Percentiles rank a stretch among this genome's conserved stretches.
These are phyloP conservation scores for Rhodomyrtus psidioides DNA, from an alignment of 441 rosid species.

Conservation along the genomic window DNA sequence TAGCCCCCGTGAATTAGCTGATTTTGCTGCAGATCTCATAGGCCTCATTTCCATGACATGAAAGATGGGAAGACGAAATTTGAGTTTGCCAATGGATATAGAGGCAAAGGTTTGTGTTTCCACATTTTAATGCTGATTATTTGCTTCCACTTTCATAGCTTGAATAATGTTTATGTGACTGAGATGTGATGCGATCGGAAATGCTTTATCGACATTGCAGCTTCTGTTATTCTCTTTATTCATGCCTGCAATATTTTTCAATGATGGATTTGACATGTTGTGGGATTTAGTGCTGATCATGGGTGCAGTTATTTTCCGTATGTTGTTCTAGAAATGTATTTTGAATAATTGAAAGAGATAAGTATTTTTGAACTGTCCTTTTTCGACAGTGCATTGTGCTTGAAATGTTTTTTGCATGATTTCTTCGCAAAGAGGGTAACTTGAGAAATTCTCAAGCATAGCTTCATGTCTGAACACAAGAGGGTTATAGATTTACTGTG, in stretches of 20 bases:
- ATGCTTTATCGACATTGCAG: neutral
- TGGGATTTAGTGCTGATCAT: neutral
- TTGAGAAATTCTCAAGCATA: neutral
- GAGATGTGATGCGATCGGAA: neutral
- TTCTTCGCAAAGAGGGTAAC: neutral
- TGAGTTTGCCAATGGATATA: constrained; percentile 27
- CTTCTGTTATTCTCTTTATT: neutral
- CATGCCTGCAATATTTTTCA: neutral
- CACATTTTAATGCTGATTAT: neutral
- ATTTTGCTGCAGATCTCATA: constrained; percentile 40
- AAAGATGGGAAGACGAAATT: constrained; percentile 38
- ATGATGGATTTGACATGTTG: neutral
- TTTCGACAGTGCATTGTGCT: neutral
- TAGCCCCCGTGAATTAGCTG: neutral
- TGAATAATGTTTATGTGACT: neutral
- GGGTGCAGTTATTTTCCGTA: neutral
- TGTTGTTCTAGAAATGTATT: neutral
- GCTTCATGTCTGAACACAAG: neutral
- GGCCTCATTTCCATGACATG: constrained; percentile 37
- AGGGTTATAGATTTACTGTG: neutral
- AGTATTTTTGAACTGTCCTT: neutral
- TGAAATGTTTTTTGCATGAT: neutral
- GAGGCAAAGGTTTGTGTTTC: constrained; percentile 45
- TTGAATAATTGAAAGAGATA: neutral
- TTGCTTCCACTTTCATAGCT: neutral